phyloP scores from a whole-genome alignment of 805 yeast genomes.

The Metschnikowia borealis region DNA sequence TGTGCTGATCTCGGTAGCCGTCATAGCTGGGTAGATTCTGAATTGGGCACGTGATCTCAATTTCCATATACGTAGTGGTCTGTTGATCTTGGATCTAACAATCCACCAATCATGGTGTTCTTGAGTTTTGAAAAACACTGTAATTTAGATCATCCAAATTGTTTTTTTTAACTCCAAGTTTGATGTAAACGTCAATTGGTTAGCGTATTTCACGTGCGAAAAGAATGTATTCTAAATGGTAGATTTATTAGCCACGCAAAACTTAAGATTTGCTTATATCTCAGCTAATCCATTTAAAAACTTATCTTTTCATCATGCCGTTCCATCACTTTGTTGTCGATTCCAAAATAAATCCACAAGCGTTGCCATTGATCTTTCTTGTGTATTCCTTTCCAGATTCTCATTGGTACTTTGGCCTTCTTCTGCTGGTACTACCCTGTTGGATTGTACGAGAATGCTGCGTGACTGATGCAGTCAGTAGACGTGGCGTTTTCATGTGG shows the following conservation, averaged over 20 bases:
- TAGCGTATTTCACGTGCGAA: too few relatives aligned
- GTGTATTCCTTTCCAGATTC: constrained; percentile 53
- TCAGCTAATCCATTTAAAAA: neutral
- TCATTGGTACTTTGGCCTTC: constrained; percentile 57
- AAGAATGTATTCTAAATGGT: neutral
- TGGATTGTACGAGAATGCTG: constrained; percentile 19
- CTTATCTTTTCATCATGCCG: neutral
- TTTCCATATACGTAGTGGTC: too few relatives aligned
- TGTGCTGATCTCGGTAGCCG: too few relatives aligned
- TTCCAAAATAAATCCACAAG: constrained; percentile 26
- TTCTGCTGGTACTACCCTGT: constrained; percentile 59
- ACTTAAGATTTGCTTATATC: neutral
- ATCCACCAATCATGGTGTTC: too few relatives aligned
- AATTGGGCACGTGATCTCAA: too few relatives aligned
- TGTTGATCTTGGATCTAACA: too few relatives aligned
- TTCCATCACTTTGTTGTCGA: neutral
- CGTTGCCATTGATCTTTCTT: constrained; percentile 93
- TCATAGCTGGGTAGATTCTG: too few relatives aligned
- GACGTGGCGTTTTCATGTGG: constrained; percentile 40
- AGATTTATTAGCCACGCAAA: neutral
- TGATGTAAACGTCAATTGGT: too few relatives aligned
- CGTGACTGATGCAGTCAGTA: constrained; percentile 16
- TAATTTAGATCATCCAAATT: too few relatives aligned
- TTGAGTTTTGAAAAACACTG: too few relatives aligned
- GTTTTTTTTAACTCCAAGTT: too few relatives aligned